Evolutionary conservation across 768 basidiomycete species (phyloP).

Genomic region (Tulasnella sp.): DNA sequence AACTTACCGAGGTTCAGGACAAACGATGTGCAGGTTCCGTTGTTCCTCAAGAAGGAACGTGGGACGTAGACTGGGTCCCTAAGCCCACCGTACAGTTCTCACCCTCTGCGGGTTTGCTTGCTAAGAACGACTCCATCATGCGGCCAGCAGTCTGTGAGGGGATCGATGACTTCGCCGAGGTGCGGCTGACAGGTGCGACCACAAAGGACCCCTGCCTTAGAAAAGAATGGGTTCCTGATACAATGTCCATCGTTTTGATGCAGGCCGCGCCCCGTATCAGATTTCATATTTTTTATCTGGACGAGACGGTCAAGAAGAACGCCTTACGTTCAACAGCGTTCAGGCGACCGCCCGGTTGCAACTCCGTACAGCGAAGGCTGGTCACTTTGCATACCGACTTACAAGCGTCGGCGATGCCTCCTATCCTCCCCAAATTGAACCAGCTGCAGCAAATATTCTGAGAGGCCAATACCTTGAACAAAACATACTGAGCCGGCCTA

Average conservation of each 20-base stretch:
- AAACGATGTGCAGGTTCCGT: conserved; percentile 76
- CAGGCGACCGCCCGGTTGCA: conserved; percentile 71
- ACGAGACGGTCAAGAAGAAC: neutral
- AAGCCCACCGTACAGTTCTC: conserved; percentile 64
- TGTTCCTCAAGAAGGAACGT: conserved; percentile 45
- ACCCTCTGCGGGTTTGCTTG: conserved; percentile 29
- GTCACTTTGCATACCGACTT: conserved; percentile 81
- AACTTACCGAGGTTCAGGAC: conserved; percentile 68
- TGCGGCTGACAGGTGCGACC: conserved; percentile 60
- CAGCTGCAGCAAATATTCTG: conserved; percentile 21
- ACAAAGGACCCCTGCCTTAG: neutral
- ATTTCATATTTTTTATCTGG: conserved; percentile 30
- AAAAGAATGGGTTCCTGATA: neutral
- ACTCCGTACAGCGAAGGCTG: conserved; percentile 62
- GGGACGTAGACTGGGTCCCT: conserved; percentile 67
- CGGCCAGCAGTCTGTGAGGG: conserved; percentile 75
- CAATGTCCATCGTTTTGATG: neutral
- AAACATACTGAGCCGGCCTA: conserved; percentile 69
- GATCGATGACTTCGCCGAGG: conserved; percentile 65
- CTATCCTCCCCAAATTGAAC: conserved; percentile 39
- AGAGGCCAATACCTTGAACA: conserved; percentile 73
- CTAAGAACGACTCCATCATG: conserved; percentile 62
- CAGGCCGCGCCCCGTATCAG: conserved; percentile 88
- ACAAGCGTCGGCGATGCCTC: conserved; percentile 78
- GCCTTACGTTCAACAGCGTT: conserved; percentile 75